phyloP scores from a whole-genome alignment of 805 yeast genomes.

The Wickerhamomyces pijperi region DNA sequence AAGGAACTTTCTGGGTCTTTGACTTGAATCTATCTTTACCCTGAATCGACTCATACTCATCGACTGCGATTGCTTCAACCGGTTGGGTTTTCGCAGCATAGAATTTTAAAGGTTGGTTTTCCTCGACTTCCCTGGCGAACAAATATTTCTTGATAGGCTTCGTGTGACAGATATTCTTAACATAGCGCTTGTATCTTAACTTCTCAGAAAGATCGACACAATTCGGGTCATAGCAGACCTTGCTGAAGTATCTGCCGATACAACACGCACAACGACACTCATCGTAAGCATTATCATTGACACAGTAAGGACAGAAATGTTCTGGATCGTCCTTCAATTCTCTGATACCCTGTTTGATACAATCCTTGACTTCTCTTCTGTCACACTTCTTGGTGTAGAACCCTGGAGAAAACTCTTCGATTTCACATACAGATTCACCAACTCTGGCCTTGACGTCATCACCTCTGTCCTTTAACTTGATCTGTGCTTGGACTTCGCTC shows the following conservation, averaged over 20 bases:
- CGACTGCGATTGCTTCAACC: not conserved
- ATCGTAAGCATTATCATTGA: slow-evolving; percentile 17
- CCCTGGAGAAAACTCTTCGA: slow-evolving; percentile 13
- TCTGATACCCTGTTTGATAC: slow-evolving; percentile 15
- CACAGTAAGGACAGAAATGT: slow-evolving; percentile 18
- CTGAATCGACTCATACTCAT: not conserved
- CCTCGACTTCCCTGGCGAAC: slow-evolving; percentile 1
- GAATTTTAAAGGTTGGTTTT: not conserved
- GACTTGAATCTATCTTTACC: slow-evolving; percentile 1
- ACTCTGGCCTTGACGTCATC: slow-evolving; percentile 15
- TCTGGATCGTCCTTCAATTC: slow-evolving; percentile 12
- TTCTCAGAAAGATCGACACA: slow-evolving; percentile 13
- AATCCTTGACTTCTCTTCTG: slow-evolving; percentile 10
- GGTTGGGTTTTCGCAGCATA: not conserved
- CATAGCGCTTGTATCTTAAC: slow-evolving; percentile 16
- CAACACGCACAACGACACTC: slow-evolving; percentile 21
- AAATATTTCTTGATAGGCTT: slow-evolving; percentile 11
- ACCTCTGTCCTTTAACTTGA: slow-evolving; percentile 12
- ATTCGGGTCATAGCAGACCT: slow-evolving; percentile 17
- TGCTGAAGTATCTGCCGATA: slow-evolving; percentile 16
- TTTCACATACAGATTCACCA: slow-evolving; percentile 10
- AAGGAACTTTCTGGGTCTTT: not conserved
- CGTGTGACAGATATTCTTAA: slow-evolving; percentile 15
- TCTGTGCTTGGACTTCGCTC: slow-evolving; percentile 8
- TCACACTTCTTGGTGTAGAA: slow-evolving; percentile 14